Percentiles rank a stretch among this genome's conserved stretches.
phyloP scores from a whole-genome alignment of 306 rosid species.

The Dryas alaskensis region DNA sequence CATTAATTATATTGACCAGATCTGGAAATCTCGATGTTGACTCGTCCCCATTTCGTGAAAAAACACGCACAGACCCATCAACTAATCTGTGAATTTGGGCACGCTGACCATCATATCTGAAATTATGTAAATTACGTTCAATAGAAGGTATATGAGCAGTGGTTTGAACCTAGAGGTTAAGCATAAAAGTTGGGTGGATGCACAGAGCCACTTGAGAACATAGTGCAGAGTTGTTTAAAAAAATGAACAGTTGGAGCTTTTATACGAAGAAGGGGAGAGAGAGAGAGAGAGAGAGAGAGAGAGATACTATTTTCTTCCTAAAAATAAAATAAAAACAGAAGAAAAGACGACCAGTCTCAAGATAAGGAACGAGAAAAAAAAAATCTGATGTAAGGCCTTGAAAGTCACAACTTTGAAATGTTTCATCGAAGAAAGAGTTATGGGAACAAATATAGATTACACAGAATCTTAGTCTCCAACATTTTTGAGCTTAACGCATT shows the following conservation, averaged over 20 bases:
- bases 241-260: not conserved
- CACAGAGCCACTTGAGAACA: slow-evolving; percentile 13
- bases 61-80: slow-evolving; percentile 67
- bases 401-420: not conserved
- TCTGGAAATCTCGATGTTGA: slow-evolving; percentile 84
- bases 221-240: not conserved
- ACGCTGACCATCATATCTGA: slow-evolving; percentile 94
- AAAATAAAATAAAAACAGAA: not conserved
- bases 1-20: slow-evolving; percentile 56
- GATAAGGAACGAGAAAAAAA: not conserved
- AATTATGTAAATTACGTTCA: slow-evolving; percentile 17
- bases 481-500: not conserved
- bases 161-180: not conserved
- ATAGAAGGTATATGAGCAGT: slow-evolving; percentile 5
- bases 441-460: not conserved
- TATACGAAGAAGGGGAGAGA: not conserved
- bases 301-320: no score
- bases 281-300: no score
- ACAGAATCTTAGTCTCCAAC: not conserved
- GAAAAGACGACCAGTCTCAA: not conserved
- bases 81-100: slow-evolving; percentile 85
- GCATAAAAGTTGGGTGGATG: not conserved
- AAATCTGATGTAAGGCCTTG: not conserved
- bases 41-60: slow-evolving; percentile 90
- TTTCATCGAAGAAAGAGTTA: not conserved